Evolutionary conservation across 768 basidiomycete genomes (phyloP), one percentile per base, ranked within the genome.

Genomic region (Neoboletus magnificus): DNA sequence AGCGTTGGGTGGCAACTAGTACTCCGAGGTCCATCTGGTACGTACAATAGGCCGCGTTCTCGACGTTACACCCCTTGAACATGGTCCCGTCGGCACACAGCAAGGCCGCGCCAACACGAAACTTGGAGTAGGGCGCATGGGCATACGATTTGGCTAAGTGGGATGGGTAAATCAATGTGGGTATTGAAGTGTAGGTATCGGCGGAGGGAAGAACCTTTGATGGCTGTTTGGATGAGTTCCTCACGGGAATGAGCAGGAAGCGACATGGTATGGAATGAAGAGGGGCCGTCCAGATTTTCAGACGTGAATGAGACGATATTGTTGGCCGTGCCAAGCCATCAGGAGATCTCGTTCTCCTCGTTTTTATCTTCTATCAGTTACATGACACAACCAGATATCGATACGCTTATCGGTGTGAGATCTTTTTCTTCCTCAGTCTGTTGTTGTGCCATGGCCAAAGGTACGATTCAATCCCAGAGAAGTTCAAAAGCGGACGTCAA

Each of bases 1-100:
- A 5, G 15, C 23, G 41, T 16, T 43, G 23, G 42, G 23, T 16
- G 20, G 20, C 16, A 41, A 39, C 33, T 6, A n/a, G n/a, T n/a
- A 37, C 12, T 49, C 36, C 12, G 18, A 20, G 43, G 41, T 4
- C 7, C 15, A 13, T 7, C 8, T 1, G 4, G 35, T 18, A 18
- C 76, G n/a, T 55, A 94, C 95, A 93, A 64, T 92, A 91, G 0
- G 89, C 88, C 0, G 93, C 93, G 64, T 97, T 98, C 75, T 99
- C 97, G 57, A 98, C 81, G 69, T 97, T 98, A 30, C 89, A 87
- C 6, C 96, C 94, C 57, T 82, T 86, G 56, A 96, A 82, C 22
- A 96, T 81, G 10, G 75, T 70, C 0, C 91, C 91, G 40, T 87
- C 82, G 0, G 79, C 66, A 2, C 85, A 75, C 18, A 98, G 72